Evolutionary conservation across 2,329 filamentous ascomycete genomes (phyloP), one percentile per base, ranked within the genome.

Genomic region (Pseudonectria buxi): DNA sequence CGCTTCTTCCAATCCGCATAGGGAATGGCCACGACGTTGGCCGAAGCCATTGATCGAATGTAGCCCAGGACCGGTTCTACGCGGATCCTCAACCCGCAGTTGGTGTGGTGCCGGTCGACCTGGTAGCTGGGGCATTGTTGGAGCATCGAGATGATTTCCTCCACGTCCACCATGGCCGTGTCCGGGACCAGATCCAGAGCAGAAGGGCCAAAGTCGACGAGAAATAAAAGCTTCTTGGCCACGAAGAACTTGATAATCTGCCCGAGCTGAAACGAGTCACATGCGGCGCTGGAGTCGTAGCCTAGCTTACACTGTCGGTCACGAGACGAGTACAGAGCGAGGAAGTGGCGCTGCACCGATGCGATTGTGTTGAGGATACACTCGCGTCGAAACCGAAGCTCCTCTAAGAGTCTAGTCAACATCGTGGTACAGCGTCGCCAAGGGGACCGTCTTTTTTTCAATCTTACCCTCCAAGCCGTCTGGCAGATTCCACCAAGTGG

Each of bases 241-340:
- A 68, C 62, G 25, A 88, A 72, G 58, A 88, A 88, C 46, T 78
- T 78, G 44, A 86, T 61, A 69, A 85, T 85, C 59, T 88, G 82
- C 14, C 83, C 84, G 1, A 89, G 72, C 58, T 89, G 84, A 51
- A 83, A 89, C 2, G 78, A 80, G 61, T 89, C 84, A 56, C 84
- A 88, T 28, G 82, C 76, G 2, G 72, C 61, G 42, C 78, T 83
- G 3, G 77, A 79, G 51, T 86, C 82, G 57, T 88, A 88, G 34
- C 83, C 83, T 0, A 86, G 69, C 49, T 77, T 78, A 58, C 84
- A 88, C 54, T 87, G 83, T 7, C 65, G 60, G 24, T 62, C 69
- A n/a, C 78, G 75, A 9, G 81, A 83, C 1, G 76, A 75, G 56
- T 87, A 88, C 0, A 83, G 62, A 6, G 57, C 54, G 3, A 88